phyloP scores from a whole-genome alignment of 2,329 filamentous ascomycete species.

The Elsinoe ampelina region DNA sequence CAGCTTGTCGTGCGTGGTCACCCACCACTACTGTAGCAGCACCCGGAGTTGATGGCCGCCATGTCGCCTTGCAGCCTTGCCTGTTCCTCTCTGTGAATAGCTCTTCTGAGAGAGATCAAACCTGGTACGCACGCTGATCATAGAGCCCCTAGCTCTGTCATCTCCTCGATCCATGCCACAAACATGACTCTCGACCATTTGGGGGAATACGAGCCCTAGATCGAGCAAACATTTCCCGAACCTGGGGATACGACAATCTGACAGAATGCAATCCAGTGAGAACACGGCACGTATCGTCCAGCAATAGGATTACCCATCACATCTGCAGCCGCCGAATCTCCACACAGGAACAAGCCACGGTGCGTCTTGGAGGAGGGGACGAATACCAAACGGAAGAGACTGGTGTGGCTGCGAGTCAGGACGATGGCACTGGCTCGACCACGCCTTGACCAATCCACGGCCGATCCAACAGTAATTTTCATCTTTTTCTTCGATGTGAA shows the following conservation, averaged over 20 bases:
- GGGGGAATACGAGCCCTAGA: conserved; percentile 1
- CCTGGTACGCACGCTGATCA: conserved; percentile 3
- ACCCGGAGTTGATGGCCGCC: neutral
- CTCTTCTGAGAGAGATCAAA: neutral
- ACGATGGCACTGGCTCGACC: neutral
- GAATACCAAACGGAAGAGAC: conserved; percentile 1
- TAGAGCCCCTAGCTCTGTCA: neutral
- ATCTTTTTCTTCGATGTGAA: conserved; percentile 9
- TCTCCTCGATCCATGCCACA: neutral
- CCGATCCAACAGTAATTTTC: neutral
- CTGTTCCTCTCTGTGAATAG: neutral
- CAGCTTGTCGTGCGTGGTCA: too few relatives aligned
- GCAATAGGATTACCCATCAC: neutral
- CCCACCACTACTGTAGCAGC: neutral
- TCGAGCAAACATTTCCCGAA: neutral
- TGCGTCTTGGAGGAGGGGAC: neutral
- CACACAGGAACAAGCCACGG: neutral
- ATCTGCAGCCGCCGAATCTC: conserved; percentile 2
- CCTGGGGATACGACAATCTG: neutral
- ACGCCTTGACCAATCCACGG: neutral
- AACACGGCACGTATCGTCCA: neutral
- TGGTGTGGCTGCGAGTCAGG: neutral
- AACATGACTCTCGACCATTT: conserved; percentile 6
- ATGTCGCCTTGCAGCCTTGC: too few relatives aligned
- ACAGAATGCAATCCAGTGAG: neutral